phyloP scores from a whole-genome alignment of 495 filamentous ascomycete genomes.

The Aspergillus funiculosus region DNA sequence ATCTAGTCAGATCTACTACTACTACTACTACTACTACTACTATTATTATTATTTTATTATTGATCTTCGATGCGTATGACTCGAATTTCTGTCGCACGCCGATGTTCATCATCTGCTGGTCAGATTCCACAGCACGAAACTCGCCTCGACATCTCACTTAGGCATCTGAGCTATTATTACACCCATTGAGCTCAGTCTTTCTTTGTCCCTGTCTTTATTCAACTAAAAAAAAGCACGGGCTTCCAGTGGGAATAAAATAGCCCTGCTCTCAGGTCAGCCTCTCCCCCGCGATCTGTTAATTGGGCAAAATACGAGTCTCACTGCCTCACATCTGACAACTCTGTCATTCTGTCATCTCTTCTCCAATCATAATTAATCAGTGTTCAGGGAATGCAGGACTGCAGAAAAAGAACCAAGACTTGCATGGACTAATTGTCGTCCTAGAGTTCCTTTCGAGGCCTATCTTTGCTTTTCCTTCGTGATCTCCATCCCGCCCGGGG shows the following conservation, averaged over 20 bases:
- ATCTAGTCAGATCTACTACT: no score
- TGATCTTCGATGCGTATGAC: no score
- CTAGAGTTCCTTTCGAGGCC: neutral
- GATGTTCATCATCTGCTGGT: no score
- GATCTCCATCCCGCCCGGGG: constrained; percentile 6
- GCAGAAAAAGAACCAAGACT: neutral
- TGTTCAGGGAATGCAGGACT: neutral
- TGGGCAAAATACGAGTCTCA: constrained; percentile 16
- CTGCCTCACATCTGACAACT: constrained; percentile 10
- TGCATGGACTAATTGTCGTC: neutral
- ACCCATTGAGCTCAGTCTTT: neutral
- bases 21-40: no score
- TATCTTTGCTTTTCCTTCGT: constrained; percentile 6
- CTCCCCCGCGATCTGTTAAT: neutral
- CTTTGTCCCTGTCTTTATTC: neutral
- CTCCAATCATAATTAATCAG: neutral
- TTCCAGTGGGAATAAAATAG: neutral
- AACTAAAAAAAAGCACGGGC: no score
- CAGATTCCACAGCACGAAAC: no score
- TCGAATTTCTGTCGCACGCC: no score
- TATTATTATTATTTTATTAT: no score
- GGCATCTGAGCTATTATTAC: constrained; percentile 2
- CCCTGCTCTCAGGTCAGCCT: constrained; percentile 1
- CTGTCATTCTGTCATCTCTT: neutral
- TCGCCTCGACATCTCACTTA: no score